Conservation (phyloP, 139 green algal species). For the Chlorella vulgaris region DNA sequence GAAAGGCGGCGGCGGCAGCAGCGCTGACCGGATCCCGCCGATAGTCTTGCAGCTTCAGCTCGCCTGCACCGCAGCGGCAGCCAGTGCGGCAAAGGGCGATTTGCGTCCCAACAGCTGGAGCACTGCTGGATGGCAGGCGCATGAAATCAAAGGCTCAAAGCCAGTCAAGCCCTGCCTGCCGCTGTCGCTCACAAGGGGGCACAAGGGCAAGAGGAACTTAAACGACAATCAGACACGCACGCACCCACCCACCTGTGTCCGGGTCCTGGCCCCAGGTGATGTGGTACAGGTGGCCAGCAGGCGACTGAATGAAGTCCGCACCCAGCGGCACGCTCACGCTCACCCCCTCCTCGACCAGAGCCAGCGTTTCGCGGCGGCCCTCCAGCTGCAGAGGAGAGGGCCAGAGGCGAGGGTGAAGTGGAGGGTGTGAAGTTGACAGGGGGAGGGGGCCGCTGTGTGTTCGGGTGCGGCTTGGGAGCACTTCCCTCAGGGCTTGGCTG, state of each 20-base stretch:
- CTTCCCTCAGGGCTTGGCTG: too few relatives aligned
- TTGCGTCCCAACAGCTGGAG: neutral
- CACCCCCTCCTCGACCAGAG: constrained; percentile 31
- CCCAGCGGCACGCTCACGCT: constrained; percentile 41
- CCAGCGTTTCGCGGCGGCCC: constrained; percentile 33
- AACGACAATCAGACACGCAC: too few relatives aligned
- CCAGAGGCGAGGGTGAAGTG: neutral
- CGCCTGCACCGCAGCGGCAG: constrained; percentile 1
- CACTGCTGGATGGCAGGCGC: neutral
- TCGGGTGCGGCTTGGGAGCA: too few relatives aligned
- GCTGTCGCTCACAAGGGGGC: neutral
- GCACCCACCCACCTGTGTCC: neutral
- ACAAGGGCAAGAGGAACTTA: neutral
- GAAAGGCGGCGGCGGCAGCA: neutral
- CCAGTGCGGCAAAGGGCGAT: neutral
- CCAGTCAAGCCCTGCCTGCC: neutral
- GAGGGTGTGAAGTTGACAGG: neutral
- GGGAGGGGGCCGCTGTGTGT: neutral
- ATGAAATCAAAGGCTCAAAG: neutral
- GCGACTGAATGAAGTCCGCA: constrained; percentile 44
- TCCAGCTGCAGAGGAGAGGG: constrained; percentile 25
- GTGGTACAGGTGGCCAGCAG: constrained; percentile 44
- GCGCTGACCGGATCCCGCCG: constrained; percentile 10
- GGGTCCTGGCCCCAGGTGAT: constrained; percentile 37
- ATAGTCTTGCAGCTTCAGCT: constrained; percentile 36